phyloP scores from a whole-genome alignment of 305 asterid species.

The Fraxinus velutina region DNA sequence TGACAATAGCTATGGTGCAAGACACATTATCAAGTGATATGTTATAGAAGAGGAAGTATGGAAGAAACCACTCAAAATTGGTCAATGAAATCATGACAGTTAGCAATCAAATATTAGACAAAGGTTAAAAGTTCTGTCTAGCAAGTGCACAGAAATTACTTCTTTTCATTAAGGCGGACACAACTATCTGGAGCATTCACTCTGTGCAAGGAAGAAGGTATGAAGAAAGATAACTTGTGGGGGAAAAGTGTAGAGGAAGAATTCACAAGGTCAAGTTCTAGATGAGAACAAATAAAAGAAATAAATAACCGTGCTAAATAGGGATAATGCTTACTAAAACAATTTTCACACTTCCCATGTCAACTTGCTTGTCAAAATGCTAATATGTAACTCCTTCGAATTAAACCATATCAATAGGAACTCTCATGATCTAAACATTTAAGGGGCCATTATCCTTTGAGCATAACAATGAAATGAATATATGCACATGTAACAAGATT shows the following conservation, averaged over 20 bases:
- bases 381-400: neutral
- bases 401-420: neutral
- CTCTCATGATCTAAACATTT: conserved; percentile 11
- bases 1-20: neutral
- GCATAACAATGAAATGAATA: conserved; percentile 12
- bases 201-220: neutral
- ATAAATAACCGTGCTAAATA: neutral
- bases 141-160: neutral
- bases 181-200: neutral
- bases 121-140: neutral
- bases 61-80: neutral
- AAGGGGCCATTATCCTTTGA: neutral
- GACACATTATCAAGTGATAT: neutral
- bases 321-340: neutral
- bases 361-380: neutral
- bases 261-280: neutral
- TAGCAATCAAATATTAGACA: neutral
- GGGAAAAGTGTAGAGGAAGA: neutral
- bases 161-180: neutral
- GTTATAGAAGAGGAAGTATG: neutral
- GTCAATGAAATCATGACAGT: neutral
- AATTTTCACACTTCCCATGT: neutral
- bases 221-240: neutral
- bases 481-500: neutral
- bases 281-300: neutral